Percentiles rank a stretch among this genome's conserved stretches.
phyloP scores from a whole-genome alignment of 1,284 basidiomycete genomes.

The Testicularia cyperi region DNA sequence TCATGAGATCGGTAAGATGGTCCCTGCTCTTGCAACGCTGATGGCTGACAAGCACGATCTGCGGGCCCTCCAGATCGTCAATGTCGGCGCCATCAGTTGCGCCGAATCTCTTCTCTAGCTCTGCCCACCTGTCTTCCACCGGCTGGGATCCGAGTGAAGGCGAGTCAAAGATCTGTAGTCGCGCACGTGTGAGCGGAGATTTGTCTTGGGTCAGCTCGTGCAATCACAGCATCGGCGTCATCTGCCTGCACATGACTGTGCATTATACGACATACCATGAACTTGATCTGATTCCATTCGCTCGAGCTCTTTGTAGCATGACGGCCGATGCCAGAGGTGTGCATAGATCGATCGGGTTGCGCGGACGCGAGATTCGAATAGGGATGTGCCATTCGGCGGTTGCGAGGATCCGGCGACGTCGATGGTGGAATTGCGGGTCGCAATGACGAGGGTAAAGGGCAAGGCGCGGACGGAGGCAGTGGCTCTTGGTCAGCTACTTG shows the following conservation, averaged over 20 bases:
- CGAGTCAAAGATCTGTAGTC: constrained; percentile 68
- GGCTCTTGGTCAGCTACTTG: too few relatives aligned
- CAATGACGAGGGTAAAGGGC: too few relatives aligned
- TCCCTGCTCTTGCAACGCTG: constrained; percentile 63
- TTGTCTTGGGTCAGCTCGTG: too few relatives aligned
- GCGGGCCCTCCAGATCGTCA: constrained; percentile 44
- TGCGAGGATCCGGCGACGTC: too few relatives aligned
- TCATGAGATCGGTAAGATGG: constrained; percentile 67
- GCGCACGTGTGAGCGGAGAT: too few relatives aligned
- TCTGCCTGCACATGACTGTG: too few relatives aligned
- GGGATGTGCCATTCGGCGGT: constrained; percentile 1
- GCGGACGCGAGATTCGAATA: background rate
- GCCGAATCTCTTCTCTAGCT: constrained; percentile 65
- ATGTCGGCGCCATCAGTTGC: constrained; percentile 50
- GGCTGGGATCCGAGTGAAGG: constrained; percentile 65
- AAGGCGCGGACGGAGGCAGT: too few relatives aligned
- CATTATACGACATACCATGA: constrained; percentile 63
- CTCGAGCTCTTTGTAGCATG: constrained; percentile 67
- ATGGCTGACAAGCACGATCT: constrained; percentile 67
- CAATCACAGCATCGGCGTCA: too few relatives aligned
- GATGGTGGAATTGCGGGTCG: too few relatives aligned
- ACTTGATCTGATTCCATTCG: constrained; percentile 68
- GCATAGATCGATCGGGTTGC: too few relatives aligned
- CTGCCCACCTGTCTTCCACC: constrained; percentile 67
- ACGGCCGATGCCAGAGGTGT: too few relatives aligned